A percentile compares a stretch with the other conserved stretches of the same genome.
Conservation (phyloP, 441 rosid genomes). For the Corymbia citriodora region DNA sequence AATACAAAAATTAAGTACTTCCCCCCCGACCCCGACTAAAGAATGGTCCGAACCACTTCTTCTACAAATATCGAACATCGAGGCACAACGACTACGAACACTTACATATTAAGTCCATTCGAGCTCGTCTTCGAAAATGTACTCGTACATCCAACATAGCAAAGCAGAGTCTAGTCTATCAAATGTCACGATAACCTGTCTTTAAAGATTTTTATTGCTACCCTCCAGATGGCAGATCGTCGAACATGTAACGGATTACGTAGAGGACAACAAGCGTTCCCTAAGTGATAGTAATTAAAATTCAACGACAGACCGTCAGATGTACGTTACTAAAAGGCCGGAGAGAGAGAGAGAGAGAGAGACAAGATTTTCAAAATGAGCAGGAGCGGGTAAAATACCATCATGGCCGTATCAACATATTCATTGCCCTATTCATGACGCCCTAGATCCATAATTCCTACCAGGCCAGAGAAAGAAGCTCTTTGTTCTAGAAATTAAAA, state of each 20-base stretch:
- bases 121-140: neutral
- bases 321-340: neutral
- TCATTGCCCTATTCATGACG: neutral
- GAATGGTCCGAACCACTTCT: neutral
- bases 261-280: neutral
- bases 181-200: neutral
- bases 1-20: too few species aligned
- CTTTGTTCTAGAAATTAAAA: neutral
- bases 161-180: too few species aligned
- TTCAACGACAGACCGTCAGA: neutral
- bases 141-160: too few species aligned
- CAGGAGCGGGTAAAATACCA: neutral
- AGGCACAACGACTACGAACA: neutral
- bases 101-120: rapidly evolving
- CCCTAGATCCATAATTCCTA: neutral
- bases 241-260: neutral
- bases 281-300: neutral
- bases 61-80: neutral
- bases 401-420: neutral
- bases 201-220: neutral
- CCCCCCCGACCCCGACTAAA: neutral
- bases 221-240: neutral
- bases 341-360: neutral
- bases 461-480: neutral
- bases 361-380: neutral